phyloP scores from a whole-genome alignment of 202 grass and related monocot genomes.

The Schoenoplectus tabernaemontani region DNA sequence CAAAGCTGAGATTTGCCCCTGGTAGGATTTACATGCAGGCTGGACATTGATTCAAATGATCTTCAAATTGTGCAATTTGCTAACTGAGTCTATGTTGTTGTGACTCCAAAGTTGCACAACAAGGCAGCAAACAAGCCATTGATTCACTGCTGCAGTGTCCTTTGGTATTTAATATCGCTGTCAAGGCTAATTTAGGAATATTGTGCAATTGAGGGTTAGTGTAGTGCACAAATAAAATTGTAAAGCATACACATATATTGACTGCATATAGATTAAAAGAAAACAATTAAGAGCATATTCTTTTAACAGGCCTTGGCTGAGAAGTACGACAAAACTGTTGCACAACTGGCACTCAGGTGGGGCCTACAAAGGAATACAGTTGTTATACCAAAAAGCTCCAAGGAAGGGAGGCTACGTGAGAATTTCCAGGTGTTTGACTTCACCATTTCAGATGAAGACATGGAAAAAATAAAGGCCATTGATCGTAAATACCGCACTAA shows the following conservation, averaged over 20 bases:
- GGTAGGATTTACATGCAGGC: not conserved
- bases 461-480: constrained; percentile 65
- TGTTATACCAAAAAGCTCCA: constrained; percentile 88
- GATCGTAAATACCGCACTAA: constrained; percentile 67
- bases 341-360: constrained; percentile 59
- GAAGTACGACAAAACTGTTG: constrained; percentile 65
- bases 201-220: not conserved
- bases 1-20: not conserved
- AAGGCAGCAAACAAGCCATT: not conserved
- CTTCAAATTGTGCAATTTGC: not conserved
- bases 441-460: constrained; percentile 54
- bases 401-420: constrained; percentile 52
- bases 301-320: constrained; percentile 49
- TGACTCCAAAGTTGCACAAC: not conserved
- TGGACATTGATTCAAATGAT: not conserved
- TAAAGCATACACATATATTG: not conserved
- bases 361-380: constrained; percentile 78
- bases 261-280: not conserved
- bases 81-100: not conserved
- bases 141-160: not conserved
- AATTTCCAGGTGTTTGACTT: constrained; percentile 70
- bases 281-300: not conserved
- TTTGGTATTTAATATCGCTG: not conserved
- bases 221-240: not conserved
- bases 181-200: not conserved